These are phyloP conservation scores for Eruca vesicaria DNA, from an alignment of 441 rosid genomes.

Conservation along the genomic window DNA sequence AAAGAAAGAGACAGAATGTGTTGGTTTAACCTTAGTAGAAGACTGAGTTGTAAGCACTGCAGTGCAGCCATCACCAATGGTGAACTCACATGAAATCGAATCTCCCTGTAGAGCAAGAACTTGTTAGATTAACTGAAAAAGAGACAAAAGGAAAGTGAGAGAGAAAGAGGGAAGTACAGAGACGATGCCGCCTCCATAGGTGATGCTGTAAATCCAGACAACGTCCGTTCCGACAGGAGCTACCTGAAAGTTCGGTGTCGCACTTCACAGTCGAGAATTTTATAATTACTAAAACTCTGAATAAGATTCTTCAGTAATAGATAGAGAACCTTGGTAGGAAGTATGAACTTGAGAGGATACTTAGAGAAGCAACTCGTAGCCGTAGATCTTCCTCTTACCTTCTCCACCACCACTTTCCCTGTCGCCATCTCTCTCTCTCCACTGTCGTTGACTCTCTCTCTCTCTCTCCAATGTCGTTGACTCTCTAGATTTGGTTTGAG, in stretches of 20 bases:
- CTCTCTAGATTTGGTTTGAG: constrained; percentile 11
- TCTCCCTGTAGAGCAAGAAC: constrained; percentile 61
- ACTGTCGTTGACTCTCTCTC: too few relatives aligned
- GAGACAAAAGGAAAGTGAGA: constrained; percentile 26
- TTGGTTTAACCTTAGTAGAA: constrained; percentile 72
- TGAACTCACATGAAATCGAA: constrained; percentile 64
- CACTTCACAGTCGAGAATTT: neutral
- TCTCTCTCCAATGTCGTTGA: neutral
- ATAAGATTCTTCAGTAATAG: neutral
- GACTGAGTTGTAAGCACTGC: constrained; percentile 85
- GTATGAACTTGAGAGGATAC: constrained; percentile 93
- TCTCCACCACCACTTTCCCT: constrained; percentile 70
- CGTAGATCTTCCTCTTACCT: constrained; percentile 67
- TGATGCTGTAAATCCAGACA: constrained; percentile 85
- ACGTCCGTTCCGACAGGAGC: constrained; percentile 71
- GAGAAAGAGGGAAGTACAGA: constrained; percentile 48
- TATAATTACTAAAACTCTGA: neutral
- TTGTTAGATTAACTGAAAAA: neutral
- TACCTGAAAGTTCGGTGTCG: constrained; percentile 48
- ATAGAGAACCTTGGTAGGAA: constrained; percentile 70
- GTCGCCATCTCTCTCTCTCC: constrained; percentile 46
- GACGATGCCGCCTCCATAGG: constrained; percentile 85
- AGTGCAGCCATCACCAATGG: constrained; percentile 71
- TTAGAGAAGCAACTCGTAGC: constrained; percentile 77
- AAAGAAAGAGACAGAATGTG: neutral